Percentiles rank a stretch among this genome's conserved stretches.
Conservation (phyloP, 306 rosid genomes). For the Acacia acuminata region DNA sequence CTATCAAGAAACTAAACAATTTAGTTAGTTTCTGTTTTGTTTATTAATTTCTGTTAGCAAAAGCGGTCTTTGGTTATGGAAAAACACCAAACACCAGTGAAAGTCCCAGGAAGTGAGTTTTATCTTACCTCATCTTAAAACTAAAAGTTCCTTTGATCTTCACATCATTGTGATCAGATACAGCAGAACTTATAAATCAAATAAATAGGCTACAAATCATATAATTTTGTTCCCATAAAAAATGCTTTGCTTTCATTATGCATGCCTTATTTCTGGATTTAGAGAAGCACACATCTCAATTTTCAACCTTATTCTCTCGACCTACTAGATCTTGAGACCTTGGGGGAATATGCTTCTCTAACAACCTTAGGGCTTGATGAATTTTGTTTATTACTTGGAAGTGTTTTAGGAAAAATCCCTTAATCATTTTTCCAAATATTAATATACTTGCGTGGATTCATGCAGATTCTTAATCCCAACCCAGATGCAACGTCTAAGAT, state of each 20-base stretch:
- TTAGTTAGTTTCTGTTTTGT: background rate
- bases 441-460: conserved; percentile 29
- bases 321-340: too few relatives aligned
- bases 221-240: too few relatives aligned
- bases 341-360: too few relatives aligned
- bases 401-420: too few relatives aligned
- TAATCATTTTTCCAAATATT: too few relatives aligned
- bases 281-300: too few relatives aligned
- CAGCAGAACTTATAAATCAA: background rate
- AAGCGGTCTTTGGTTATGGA: background rate
- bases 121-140: background rate
- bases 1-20: background rate
- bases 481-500: conserved; percentile 99
- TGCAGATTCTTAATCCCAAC: conserved; percentile 99
- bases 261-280: too few relatives aligned
- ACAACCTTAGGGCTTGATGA: too few relatives aligned
- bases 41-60: background rate
- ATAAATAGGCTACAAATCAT: background rate
- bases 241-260: too few relatives aligned
- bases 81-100: background rate
- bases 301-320: too few relatives aligned
- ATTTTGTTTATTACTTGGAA: too few relatives aligned
- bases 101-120: background rate
- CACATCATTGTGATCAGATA: background rate
- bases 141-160: background rate